Percentiles rank a stretch among this genome's conserved stretches.
phyloP scores from a whole-genome alignment of 2,329 filamentous ascomycete genomes.

The Akanthomyces lecanii region DNA sequence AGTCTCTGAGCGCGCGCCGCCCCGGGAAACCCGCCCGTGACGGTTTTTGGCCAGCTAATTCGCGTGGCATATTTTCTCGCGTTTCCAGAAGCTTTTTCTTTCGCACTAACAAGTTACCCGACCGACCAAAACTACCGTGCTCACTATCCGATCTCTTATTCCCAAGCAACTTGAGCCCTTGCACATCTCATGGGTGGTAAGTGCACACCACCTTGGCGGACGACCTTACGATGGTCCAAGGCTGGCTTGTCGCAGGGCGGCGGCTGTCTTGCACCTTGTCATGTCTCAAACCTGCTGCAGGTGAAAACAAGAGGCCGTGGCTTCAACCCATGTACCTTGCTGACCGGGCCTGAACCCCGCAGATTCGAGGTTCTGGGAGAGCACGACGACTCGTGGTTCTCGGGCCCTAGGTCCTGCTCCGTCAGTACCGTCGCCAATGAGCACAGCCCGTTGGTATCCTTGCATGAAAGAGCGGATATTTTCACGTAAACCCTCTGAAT shows the following conservation, averaged over 20 bases:
- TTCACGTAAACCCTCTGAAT: constrained; percentile 7
- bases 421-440: constrained; percentile 3
- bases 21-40: neutral
- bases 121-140: too few species aligned
- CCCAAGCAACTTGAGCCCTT: too few species aligned
- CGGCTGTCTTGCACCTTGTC: too few species aligned
- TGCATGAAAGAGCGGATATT: neutral
- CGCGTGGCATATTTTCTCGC: neutral
- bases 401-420: neutral
- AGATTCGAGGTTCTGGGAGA: neutral
- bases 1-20: neutral
- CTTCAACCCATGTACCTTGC: too few species aligned
- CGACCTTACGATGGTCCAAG: too few species aligned
- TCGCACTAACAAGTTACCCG: too few species aligned
- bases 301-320: too few species aligned
- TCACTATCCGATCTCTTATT: too few species aligned
- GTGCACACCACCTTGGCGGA: too few species aligned
- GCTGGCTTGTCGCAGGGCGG: too few species aligned
- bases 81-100: neutral
- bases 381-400: neutral
- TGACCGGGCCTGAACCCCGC: neutral
- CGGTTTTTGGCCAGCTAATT: neutral
- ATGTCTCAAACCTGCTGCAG: too few species aligned
- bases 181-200: too few species aligned
- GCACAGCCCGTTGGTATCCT: neutral